Evolutionary conservation across 805 yeast species (phyloP).

Genomic region (Saccharomycodes ludwigii): DNA sequence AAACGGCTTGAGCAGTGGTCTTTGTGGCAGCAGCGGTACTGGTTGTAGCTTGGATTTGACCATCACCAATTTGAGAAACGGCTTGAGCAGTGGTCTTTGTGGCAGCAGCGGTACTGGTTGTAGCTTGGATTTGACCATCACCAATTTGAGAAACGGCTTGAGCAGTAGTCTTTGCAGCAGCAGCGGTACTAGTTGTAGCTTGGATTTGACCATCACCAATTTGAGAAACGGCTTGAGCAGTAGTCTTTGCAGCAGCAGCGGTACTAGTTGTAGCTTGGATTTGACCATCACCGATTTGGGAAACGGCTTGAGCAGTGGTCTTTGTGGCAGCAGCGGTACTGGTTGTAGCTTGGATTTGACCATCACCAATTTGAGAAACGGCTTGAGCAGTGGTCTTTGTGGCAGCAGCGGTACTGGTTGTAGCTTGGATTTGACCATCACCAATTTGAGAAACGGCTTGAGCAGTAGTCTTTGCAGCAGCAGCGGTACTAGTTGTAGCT

Average conservation of each 20-base stretch:
- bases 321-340: too few species aligned
- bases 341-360: conserved; percentile 28
- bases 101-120: conserved; percentile 26
- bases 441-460: conserved; percentile 27
- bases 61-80: conserved; percentile 34
- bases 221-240: conserved; percentile 21
- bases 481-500: too few species aligned
- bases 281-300: conserved; percentile 11
- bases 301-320: conserved; percentile 15
- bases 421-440: conserved; percentile 33
- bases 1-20: conserved; percentile 18
- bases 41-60: conserved; percentile 14
- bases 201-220: conserved; percentile 33
- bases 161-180: conserved; percentile 18
- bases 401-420: conserved; percentile 18
- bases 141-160: conserved; percentile 30
- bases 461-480: too few species aligned
- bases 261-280: conserved; percentile 17
- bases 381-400: too few species aligned
- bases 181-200: conserved; percentile 25
- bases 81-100: conserved; percentile 24
- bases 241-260: conserved; percentile 20
- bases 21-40: conserved; percentile 10
- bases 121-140: conserved; percentile 34
- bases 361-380: conserved; percentile 29